Conservation (phyloP, 768 basidiomycete species). For the Tulasnella sp. region DNA sequence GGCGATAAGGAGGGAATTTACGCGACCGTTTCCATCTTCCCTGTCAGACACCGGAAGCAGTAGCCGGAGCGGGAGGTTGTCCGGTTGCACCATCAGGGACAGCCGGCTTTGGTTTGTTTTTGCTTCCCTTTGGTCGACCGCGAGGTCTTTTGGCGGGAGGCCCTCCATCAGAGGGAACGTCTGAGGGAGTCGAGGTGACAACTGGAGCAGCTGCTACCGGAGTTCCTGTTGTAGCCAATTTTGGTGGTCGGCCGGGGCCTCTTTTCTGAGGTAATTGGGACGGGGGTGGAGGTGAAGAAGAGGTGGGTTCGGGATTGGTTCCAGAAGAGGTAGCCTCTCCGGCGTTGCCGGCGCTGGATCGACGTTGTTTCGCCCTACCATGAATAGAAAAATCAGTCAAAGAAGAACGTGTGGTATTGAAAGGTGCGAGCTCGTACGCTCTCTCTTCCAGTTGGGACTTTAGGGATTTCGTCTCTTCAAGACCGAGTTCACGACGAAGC, state of each 20-base stretch:
- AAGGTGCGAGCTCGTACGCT: slow-evolving; percentile 41
- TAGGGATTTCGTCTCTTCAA: slow-evolving; percentile 65
- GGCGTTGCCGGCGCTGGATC: neutral
- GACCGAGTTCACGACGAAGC: slow-evolving; percentile 70
- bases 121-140: slow-evolving; percentile 68
- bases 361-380: neutral
- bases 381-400: neutral
- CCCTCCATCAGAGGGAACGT: slow-evolving; percentile 38
- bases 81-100: slow-evolving; percentile 53
- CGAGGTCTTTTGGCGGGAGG: slow-evolving; percentile 53
- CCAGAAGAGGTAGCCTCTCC: neutral
- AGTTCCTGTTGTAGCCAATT: slow-evolving; percentile 1
- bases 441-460: slow-evolving; percentile 73
- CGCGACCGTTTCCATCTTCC: neutral
- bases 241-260: neutral
- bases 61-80: neutral
- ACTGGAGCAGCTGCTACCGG: slow-evolving; percentile 27
- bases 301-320: slow-evolving; percentile 4
- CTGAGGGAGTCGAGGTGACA: slow-evolving; percentile 16
- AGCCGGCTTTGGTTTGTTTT: slow-evolving; percentile 46
- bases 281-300: neutral
- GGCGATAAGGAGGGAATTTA: neutral
- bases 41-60: neutral
- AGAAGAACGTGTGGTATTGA: neutral
- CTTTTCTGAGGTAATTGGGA: slow-evolving; percentile 11